A percentile compares a stretch with the other conserved stretches of the same genome.
phyloP scores from a whole-genome alignment of 78 protist genomes.

The Guillardia theta region DNA sequence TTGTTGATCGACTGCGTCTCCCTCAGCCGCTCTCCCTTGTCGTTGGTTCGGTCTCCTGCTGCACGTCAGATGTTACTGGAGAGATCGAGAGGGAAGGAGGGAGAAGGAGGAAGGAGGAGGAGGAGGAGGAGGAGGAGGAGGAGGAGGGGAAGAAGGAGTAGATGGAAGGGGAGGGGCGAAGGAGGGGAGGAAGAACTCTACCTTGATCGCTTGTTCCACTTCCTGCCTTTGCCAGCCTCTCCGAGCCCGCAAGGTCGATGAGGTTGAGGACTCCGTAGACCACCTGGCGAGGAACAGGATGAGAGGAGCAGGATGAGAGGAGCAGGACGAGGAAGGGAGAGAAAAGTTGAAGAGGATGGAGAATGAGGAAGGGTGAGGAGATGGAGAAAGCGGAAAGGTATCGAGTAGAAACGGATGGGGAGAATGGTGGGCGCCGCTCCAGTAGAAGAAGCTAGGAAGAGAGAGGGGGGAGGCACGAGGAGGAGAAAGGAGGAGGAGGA shows the following conservation, averaged over 20 bases:
- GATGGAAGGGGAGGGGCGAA: neutral
- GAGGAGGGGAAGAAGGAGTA: neutral
- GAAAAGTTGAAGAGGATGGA: neutral
- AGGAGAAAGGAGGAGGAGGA: neutral
- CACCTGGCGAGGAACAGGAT: neutral
- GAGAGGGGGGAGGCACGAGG: neutral
- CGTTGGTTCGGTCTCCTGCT: neutral
- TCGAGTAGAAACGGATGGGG: neutral
- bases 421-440: neutral
- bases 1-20: slow-evolving; percentile 55
- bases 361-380: neutral
- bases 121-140: neutral
- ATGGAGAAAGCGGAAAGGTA: neutral
- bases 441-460: neutral
- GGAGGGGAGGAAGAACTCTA: neutral
- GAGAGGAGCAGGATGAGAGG: neutral
- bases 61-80: neutral
- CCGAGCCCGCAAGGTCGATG: slow-evolving; percentile 53
- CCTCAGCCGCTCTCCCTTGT: neutral
- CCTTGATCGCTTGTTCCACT: too few species aligned
- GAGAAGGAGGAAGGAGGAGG: neutral
- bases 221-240: neutral
- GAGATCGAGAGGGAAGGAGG: neutral
- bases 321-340: neutral
- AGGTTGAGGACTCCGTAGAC: neutral